A percentile compares a stretch with the other conserved stretches of the same genome.
These are phyloP conservation scores for Babesia bovis DNA, from an alignment of 169 alveolate species.

Conservation along the genomic window DNA sequence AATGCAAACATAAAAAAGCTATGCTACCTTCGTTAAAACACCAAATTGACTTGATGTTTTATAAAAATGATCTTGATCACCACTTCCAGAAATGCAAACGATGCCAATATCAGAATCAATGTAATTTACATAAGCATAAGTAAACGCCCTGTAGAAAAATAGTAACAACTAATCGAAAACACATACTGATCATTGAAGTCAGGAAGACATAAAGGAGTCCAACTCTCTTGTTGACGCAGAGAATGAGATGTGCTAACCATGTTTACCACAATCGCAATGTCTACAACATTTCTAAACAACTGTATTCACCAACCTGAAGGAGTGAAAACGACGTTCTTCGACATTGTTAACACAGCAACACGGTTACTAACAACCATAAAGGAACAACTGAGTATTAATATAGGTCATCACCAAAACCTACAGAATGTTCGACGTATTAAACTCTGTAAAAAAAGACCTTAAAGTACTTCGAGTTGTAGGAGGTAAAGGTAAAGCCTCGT, in stretches of 20 bases:
- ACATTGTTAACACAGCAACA: constrained; percentile 58
- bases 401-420: background rate
- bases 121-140: constrained; percentile 59
- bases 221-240: constrained; percentile 84
- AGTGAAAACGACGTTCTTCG: constrained; percentile 30
- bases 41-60: constrained; percentile 52
- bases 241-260: constrained; percentile 83
- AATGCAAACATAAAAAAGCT: background rate
- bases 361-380: constrained; percentile 57
- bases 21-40: constrained; percentile 7
- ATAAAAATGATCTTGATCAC: constrained; percentile 65
- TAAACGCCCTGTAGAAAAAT: constrained; percentile 57
- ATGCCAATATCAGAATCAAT: constrained; percentile 58
- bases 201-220: constrained; percentile 90
- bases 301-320: constrained; percentile 49
- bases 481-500: constrained; percentile 67
- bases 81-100: constrained; percentile 63
- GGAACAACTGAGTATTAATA: constrained; percentile 16
- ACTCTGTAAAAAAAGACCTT: constrained; percentile 36
- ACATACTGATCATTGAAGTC: constrained; percentile 65
- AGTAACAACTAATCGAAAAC: background rate
- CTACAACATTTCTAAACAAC: constrained; percentile 31
- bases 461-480: constrained; percentile 37
- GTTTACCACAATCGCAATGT: constrained; percentile 81
- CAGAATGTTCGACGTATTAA: constrained; percentile 50